These are phyloP conservation scores for Zelonia costaricensis DNA, from an alignment of 208 protist genomes.

Conservation along the genomic window DNA sequence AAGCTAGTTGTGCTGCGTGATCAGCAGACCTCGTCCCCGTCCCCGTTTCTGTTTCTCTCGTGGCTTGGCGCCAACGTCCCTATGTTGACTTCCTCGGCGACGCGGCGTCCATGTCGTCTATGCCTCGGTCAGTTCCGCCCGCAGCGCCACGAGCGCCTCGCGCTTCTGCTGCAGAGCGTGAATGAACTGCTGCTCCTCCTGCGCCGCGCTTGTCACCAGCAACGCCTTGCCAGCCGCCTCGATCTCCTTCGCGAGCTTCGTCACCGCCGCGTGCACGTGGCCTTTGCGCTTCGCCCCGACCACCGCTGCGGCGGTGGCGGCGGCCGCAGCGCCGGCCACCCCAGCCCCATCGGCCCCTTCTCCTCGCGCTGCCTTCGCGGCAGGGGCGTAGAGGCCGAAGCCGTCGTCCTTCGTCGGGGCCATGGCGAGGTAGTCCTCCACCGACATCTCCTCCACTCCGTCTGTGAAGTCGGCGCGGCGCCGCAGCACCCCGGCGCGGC, in stretches of 20 bases:
- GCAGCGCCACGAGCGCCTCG: conserved; percentile 14
- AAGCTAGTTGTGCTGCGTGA: no score
- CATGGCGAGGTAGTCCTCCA: conserved; percentile 28
- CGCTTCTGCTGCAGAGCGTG: conserved; percentile 29
- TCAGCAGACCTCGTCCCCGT: no score
- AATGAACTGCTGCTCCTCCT: conserved; percentile 23
- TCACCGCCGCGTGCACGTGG: conserved; percentile 18
- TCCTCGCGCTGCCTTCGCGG: conserved; percentile 28
- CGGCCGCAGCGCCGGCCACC: background rate
- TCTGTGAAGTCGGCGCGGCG: conserved; percentile 79
- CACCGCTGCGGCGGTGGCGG: background rate
- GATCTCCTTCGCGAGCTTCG: conserved; percentile 29
- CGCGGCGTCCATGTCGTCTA: no score
- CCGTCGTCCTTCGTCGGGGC: conserved; percentile 47
- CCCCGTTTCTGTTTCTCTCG: background rate
- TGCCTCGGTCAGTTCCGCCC: conserved; percentile 14
- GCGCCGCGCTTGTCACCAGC: conserved; percentile 8
- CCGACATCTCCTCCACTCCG: conserved; percentile 76
- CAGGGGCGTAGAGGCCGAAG: conserved; percentile 15
- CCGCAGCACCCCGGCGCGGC: conserved; percentile 48
- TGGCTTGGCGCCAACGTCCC: background rate
- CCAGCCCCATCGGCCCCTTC: conserved; percentile 17
- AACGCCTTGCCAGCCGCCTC: conserved; percentile 14
- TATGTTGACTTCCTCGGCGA: no score
- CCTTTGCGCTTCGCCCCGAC: conserved; percentile 21